phyloP scores from a whole-genome alignment of 805 yeast species.

The Saccharomycopsis synnaedendra region DNA sequence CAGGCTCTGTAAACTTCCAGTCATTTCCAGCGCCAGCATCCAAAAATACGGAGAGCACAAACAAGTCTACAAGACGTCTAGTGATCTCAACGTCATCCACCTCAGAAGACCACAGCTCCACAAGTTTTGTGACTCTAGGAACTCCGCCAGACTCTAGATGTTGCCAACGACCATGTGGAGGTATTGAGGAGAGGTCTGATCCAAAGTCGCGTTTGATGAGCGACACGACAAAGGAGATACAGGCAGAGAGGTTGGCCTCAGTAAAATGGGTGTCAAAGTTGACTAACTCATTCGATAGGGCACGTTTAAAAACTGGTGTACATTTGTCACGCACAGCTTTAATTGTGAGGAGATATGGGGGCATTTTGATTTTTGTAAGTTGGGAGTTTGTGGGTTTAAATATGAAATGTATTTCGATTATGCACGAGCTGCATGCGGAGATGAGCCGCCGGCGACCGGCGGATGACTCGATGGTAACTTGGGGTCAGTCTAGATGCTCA shows the following conservation, averaged over 20 bases:
- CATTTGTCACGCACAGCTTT: constrained; percentile 46
- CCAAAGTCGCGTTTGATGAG: constrained; percentile 37
- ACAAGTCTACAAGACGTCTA: constrained; percentile 42
- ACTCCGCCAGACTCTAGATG: constrained; percentile 41
- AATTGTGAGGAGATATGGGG: constrained; percentile 33
- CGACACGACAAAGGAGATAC: constrained; percentile 34
- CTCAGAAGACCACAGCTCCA: constrained; percentile 22
- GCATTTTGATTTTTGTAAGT: constrained; percentile 1
- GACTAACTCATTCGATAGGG: constrained; percentile 25
- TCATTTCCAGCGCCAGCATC: constrained; percentile 61
- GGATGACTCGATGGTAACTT: too few species aligned
- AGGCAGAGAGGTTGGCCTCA: constrained; percentile 25
- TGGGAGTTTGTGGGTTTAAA: not conserved
- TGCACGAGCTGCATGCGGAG: too few species aligned
- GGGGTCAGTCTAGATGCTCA: too few species aligned
- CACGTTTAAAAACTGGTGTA: constrained; percentile 29
- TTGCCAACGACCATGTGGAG: constrained; percentile 62
- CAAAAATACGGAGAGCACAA: constrained; percentile 46
- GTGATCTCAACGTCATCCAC: constrained; percentile 34
- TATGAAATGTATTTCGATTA: not conserved
- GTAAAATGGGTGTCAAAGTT: constrained; percentile 36
- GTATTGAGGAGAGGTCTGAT: constrained; percentile 33
- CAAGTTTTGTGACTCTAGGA: constrained; percentile 32
- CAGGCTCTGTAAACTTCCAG: constrained; percentile 38
- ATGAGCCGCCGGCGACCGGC: too few species aligned